Conservation (phyloP, 2,329 filamentous ascomycete genomes). For the Grosmannia serpens region DNA sequence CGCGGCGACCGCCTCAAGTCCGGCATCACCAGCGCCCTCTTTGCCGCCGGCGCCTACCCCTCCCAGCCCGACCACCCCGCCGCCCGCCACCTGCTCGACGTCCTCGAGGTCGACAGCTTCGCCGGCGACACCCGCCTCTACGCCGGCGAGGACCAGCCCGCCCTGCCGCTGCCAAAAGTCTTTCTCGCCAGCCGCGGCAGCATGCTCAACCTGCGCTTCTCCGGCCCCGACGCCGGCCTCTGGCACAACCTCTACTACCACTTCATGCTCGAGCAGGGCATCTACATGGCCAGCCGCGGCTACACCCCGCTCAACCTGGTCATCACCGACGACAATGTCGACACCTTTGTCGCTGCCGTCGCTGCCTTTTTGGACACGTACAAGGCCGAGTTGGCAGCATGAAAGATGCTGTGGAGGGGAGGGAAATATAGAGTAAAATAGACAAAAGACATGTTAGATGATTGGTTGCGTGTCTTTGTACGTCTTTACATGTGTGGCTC, state of each 20-base stretch:
- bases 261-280: conserved; percentile 16
- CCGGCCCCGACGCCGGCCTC: conserved; percentile 19
- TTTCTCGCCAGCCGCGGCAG: conserved; percentile 20
- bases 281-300: conserved; percentile 16
- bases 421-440: not conserved
- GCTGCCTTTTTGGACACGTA: conserved; percentile 5
- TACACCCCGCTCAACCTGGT: conserved; percentile 14
- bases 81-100: not conserved
- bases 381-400: not conserved
- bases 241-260: conserved; percentile 14
- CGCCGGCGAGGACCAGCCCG: not conserved
- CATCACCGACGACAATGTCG: conserved; percentile 13
- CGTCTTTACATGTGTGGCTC: too few relatives aligned
- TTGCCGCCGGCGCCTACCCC: conserved; percentile 17
- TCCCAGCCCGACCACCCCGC: conserved; percentile 5
- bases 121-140: not conserved
- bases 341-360: conserved; percentile 11
- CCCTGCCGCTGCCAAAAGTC: conserved; percentile 5
- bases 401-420: not conserved
- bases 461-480: too few relatives aligned
- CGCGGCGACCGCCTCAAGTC: conserved; percentile 19
- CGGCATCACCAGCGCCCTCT: conserved; percentile 17
- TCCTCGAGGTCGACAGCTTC: conserved; percentile 10
- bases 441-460: too few relatives aligned
- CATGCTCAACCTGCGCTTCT: conserved; percentile 22